A percentile compares a stretch with the other conserved stretches of the same genome.
phyloP scores from a whole-genome alignment of 345 rosid species.

The Mangifera indica region DNA sequence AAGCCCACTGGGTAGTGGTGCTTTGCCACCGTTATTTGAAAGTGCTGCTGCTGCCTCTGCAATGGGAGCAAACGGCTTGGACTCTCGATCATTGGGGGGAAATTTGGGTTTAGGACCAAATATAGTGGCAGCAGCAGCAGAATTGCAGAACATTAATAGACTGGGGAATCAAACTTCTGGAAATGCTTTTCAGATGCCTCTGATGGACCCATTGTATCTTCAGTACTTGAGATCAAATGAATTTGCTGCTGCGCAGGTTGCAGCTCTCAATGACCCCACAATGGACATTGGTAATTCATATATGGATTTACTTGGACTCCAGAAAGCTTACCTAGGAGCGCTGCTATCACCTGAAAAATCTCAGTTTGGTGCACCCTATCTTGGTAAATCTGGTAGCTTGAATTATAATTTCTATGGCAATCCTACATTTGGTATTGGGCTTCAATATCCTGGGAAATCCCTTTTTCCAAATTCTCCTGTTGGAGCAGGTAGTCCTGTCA shows the following conservation, averaged over 20 bases:
- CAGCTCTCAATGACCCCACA: constrained; percentile 40
- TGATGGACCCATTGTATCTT: constrained; percentile 43
- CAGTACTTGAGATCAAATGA: constrained; percentile 52
- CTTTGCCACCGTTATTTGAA: constrained; percentile 53
- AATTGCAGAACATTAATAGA: constrained; percentile 41
- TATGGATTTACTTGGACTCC: constrained; percentile 48
- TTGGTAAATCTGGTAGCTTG: constrained; percentile 44
- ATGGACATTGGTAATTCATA: constrained; percentile 50
- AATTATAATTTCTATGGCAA: constrained; percentile 49
- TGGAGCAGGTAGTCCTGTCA: constrained; percentile 49
- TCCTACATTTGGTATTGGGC: constrained; percentile 47
- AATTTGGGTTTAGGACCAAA: constrained; percentile 38
- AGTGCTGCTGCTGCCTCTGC: constrained; percentile 53
- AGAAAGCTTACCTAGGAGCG: constrained; percentile 52
- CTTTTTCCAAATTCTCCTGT: constrained; percentile 48
- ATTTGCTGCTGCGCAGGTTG: constrained; percentile 52
- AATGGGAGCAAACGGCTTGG: constrained; percentile 48
- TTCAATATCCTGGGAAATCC: constrained; percentile 50
- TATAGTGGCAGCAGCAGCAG: constrained; percentile 46
- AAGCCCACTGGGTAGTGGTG: constrained; percentile 40
- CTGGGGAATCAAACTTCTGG: constrained; percentile 40
- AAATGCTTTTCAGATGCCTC: constrained; percentile 42
- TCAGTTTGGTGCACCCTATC: constrained; percentile 45
- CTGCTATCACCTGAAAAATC: constrained; percentile 50
- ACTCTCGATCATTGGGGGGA: constrained; percentile 39